Evolutionary conservation across 2,329 filamentous ascomycete species (phyloP), one percentile per base, ranked within the genome.

Genomic region (Verticillium albo-atrum): DNA sequence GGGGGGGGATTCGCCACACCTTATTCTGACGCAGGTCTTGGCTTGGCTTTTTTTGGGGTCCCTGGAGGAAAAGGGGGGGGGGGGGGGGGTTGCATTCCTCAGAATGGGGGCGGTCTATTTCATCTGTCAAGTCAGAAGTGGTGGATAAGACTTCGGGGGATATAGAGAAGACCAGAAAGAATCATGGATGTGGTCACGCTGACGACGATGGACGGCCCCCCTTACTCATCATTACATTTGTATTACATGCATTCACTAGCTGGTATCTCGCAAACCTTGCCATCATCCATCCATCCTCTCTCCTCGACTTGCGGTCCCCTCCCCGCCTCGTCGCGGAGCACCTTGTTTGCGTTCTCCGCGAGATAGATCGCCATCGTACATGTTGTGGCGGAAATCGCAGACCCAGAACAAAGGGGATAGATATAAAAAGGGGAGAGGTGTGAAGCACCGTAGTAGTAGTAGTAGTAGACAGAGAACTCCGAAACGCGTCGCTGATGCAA

Each of bases 401-500:
- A 47, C n/a, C 37, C n/a, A 5, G 37, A 7, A 28, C 57, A 62
- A 60, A 60, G 57, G 50, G 58, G 32, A 53, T 52, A 58, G 9
- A 37, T 52, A 35, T 55, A 51, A 20, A 51, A 10, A 50, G 6
- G 5, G 42, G n/a, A 9, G 20, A 17, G 17, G 15, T 47, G n/a
- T 25, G 51, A 53, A 30, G 27, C 51, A 30, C 51, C n/a, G 6
- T 28, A 27, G 25, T 53, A 30, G 9, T n/a, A n/a, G n/a, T n/a
- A n/a, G n/a, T n/a, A n/a, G n/a, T n/a, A n/a, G n/a, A n/a, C n/a
- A 28, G 12, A 61, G 52, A 61, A 63, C 62, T 64, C 62, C 61
- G n/a, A 60, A 63, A 63, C 62, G 61, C 62, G 58, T 60, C 61
- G 62, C 62, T 63, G 59, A 63, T 64, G 62, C 61, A 60, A 61